Evolutionary conservation across 139 green algal genomes (phyloP).

Genomic region (Chara braunii): DNA sequence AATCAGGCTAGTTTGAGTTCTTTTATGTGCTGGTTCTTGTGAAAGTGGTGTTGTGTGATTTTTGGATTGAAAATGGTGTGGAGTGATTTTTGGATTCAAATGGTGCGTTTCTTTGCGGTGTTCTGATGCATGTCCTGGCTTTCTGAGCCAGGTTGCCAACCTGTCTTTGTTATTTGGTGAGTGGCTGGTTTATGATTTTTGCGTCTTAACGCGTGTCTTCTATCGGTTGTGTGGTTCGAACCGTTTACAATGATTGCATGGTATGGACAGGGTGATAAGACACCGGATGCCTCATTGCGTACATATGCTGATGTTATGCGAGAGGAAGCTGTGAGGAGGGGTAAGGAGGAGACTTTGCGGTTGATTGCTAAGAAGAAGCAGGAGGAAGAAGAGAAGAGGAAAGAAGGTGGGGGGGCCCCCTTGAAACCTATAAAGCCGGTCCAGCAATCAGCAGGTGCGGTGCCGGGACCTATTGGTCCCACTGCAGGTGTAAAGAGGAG

Average conservation of each 20-base stretch:
- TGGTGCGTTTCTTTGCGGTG: no score
- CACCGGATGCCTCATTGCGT: conserved; percentile 59
- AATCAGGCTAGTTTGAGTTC: no score
- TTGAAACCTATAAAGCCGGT: conserved; percentile 40
- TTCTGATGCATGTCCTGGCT: no score
- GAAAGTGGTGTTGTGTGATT: no score
- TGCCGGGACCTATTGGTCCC: no score
- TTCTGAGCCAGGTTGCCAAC: no score
- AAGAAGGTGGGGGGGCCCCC: neutral
- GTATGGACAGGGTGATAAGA: conserved; percentile 68
- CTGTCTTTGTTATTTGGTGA: no score
- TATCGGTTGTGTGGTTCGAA: neutral
- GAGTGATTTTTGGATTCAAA: no score
- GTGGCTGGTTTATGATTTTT: no score
- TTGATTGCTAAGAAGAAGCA: conserved; percentile 80
- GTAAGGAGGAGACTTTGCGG: conserved; percentile 84
- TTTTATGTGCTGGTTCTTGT: no score
- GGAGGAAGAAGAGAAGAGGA: conserved; percentile 49
- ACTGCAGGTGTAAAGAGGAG: conserved; percentile 49
- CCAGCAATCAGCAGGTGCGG: conserved; percentile 33
- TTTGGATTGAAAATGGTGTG: no score
- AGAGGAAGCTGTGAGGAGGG: conserved; percentile 65
- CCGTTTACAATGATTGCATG: neutral
- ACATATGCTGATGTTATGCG: conserved; percentile 89
- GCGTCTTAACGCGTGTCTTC: no score